Base-by-base conservation (phyloP, 495 filamentous ascomycete species). In the Aspergillus wentii region DNA sequence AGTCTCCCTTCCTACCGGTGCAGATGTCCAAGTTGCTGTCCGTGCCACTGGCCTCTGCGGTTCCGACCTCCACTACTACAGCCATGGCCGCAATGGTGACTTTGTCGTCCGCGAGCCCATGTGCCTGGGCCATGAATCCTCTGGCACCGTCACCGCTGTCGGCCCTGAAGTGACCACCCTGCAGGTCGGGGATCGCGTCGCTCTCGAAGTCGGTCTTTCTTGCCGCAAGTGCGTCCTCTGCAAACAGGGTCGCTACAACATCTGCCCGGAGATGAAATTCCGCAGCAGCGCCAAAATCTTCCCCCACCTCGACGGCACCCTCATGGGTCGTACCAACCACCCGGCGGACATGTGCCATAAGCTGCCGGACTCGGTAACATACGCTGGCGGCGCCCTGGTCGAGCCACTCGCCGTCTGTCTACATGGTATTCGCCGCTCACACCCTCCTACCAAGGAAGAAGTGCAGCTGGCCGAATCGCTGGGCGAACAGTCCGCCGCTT, bases 51-150 rank as follows among this genome's bases (percentile, higher is more conserved):
- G 85, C 20, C 78, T 92, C 56, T 90, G 86, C 59, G 86, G 86
- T 46, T 88, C 84, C 3, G 86, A 92, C 63, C 75, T 90, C 5
- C 83, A 85, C 51, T 92, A 92, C 69, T 92, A 87, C 69, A 81
- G 74, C 48, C 84, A 89, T 61, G 86, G 83, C 50, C 82, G 83
- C 57, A 90, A 90, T 51, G 86, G 86, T 36, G 83, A 86, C 59
- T 83, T 92, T 57, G 76, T 83, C 40, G 79, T 85, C 17, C 83
- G 75, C 34, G 68, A 71, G 30, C 86, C 86, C 11, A 65, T 89
- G 41, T 83, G 78, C 17, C 77, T 90, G 1, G 86, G 86, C 38
- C 86, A 92, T 50, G 86, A 90, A 60, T 85, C 84, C 36, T 77
- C 82, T 16, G 86, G 86, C 15, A 69, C 73, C 9, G 80, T 89